phyloP scores from a whole-genome alignment of 108 stramenopile genomes.

The Cyclotella sp. region DNA sequence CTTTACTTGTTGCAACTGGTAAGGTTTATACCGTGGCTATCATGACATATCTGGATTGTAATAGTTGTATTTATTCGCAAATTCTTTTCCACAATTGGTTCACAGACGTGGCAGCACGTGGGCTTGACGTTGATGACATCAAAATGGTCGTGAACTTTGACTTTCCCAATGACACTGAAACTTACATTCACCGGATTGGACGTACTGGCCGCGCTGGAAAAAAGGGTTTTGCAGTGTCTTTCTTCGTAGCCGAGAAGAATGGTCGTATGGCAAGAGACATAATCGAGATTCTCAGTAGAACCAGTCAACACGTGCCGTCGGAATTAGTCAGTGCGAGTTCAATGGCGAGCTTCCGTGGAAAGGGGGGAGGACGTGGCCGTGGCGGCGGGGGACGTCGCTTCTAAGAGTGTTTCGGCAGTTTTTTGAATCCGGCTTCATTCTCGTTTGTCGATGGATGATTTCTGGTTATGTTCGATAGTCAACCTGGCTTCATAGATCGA shows the following conservation, averaged over 20 bases:
- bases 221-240: constrained; percentile 93
- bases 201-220: constrained; percentile 99
- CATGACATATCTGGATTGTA: background rate
- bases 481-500: no score
- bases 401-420: constrained; percentile 6
- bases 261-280: constrained; percentile 85
- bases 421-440: no score
- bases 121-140: constrained; percentile 96
- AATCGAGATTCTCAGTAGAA: constrained; percentile 81
- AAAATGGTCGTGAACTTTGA: constrained; percentile 95
- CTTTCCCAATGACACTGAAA: constrained; percentile 88
- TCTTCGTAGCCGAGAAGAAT: constrained; percentile 95
- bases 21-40: background rate
- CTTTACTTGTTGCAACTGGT: constrained; percentile 92
- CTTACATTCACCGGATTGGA: constrained; percentile 65
- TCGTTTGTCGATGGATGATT: no score
- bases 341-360: constrained; percentile 54
- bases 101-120: constrained; percentile 98
- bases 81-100: background rate
- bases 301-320: constrained; percentile 72
- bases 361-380: constrained; percentile 67
- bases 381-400: constrained; percentile 53
- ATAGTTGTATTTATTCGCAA: background rate
- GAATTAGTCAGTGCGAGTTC: constrained; percentile 58
- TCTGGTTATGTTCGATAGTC: no score